Evolutionary conservation across 2,329 filamentous ascomycete species (phyloP).

Genomic region (Fusarium xyrophilum): DNA sequence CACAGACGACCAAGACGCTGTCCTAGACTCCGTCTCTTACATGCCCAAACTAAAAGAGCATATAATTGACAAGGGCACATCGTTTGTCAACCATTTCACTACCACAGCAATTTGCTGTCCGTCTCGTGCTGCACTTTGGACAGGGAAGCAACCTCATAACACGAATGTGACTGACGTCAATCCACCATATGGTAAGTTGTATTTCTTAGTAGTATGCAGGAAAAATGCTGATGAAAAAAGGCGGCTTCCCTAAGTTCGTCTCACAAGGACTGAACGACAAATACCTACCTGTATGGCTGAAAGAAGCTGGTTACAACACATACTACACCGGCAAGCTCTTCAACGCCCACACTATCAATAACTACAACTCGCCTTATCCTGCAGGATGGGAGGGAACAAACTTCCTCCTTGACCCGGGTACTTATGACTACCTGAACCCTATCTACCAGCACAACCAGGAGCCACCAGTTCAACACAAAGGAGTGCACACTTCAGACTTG

Average conservation of each 20-base stretch:
- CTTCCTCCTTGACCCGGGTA: slow-evolving; percentile 48
- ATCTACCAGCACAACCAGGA: slow-evolving; percentile 56
- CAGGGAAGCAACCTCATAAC: slow-evolving; percentile 71
- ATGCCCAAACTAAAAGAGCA: slow-evolving; percentile 65
- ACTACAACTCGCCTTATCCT: slow-evolving; percentile 65
- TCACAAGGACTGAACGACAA: slow-evolving; percentile 69
- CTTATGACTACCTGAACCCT: slow-evolving; percentile 56
- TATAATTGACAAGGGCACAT: slow-evolving; percentile 63
- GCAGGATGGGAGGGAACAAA: slow-evolving; percentile 62
- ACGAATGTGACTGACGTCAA: slow-evolving; percentile 66
- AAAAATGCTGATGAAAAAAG: slow-evolving; percentile 23
- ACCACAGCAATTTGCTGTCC: slow-evolving; percentile 73
- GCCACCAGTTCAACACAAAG: slow-evolving; percentile 40
- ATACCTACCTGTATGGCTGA: slow-evolving; percentile 75
- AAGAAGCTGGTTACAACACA: slow-evolving; percentile 71
- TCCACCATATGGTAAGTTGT: background rate
- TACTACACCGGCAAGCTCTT: slow-evolving; percentile 78
- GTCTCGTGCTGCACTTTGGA: slow-evolving; percentile 69
- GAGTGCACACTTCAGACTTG: slow-evolving; percentile 59
- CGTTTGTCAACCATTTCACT: slow-evolving; percentile 68
- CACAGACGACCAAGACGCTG: slow-evolving; percentile 71
- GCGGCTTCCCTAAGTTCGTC: slow-evolving; percentile 69
- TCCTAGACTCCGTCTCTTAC: slow-evolving; percentile 66
- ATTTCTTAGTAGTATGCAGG: accelerated
- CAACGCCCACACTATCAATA: slow-evolving; percentile 67